Evolutionary conservation across 768 basidiomycete species (phyloP), one percentile per base, ranked within the genome.

Genomic region (Termitomyces sp.): DNA sequence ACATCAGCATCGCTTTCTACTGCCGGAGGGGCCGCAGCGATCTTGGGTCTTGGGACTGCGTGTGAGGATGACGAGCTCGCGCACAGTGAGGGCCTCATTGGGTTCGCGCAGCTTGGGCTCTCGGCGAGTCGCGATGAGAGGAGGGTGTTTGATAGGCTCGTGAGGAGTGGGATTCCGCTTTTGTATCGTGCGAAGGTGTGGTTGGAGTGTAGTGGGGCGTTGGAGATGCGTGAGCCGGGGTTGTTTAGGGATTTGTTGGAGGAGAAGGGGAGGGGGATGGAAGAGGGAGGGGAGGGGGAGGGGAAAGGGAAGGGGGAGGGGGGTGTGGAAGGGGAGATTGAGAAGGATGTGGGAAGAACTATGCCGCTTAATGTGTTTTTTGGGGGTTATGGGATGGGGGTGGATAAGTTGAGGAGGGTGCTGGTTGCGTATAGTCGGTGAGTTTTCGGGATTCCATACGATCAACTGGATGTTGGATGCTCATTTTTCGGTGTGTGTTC

Each of bases 351-450:
- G 0, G 86, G 89, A 57, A 71, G 89, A 77, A 91, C 94, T 63
- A 88, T 96, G 89, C 94, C 95, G 0, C 71, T 93, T 41, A 97
- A 97, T 64, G 82, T 98, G 29, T 98, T 97, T 76, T 99, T 98
- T 73, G 97, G 94, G 0, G 94, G 96, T 0, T 94, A 97, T 69
- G 97, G 97, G 0, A 91, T 86, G 0, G 97, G 97, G 3, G 94
- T 98, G 12, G 82, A 86, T 48, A 99, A 99, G 72, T 72, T 99
- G 52, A 77, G 95, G 50, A 79, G 94, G 59, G 92, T 98, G 35
- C 76, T 99, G 71, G 82, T 80, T 44, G 97, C 95, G 0, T 98
- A 96, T 69, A 94, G 94, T 65, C 84, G 91, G 95, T 92, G 53
- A 65, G 89, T 72, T 3, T 27, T 36, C 47, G 51, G 32, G 22